phyloP scores from a whole-genome alignment of 345 rosid genomes.

The Populus alba region DNA sequence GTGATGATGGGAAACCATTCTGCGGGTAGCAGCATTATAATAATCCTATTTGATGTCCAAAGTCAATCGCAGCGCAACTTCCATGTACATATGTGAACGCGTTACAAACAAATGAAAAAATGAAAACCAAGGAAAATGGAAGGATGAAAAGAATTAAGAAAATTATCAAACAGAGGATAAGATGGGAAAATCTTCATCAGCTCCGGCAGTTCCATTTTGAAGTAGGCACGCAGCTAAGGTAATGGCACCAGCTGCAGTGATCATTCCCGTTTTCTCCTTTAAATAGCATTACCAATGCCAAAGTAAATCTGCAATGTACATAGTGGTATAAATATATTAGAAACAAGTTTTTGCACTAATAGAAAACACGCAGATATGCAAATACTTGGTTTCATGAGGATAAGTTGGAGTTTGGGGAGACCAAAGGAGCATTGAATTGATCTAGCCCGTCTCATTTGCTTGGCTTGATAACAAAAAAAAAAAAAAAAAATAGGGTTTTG shows the following conservation, averaged over 20 bases:
- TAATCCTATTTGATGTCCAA: not conserved
- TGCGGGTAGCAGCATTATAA: not conserved
- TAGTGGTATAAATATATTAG: not conserved
- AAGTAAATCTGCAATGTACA: conserved; percentile 45
- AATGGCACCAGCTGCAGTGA: conserved; percentile 98
- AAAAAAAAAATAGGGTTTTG: not conserved
- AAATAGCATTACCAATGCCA: conserved; percentile 77
- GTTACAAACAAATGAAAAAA: conserved; percentile 25
- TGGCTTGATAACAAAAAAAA: not conserved
- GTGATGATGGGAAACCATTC: too few species aligned
- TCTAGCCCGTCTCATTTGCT: not conserved
- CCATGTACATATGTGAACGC: conserved; percentile 15
- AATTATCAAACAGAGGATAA: not conserved
- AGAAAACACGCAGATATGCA: not conserved
- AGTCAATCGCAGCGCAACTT: not conserved
- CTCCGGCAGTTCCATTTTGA: conserved; percentile 71
- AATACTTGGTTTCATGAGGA: not conserved
- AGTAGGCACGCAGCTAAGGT: conserved; percentile 84
- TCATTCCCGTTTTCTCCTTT: conserved; percentile 78
- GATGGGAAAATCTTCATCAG: conserved; percentile 2
- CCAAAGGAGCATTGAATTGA: not conserved
- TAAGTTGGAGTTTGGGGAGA: not conserved
- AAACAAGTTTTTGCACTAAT: not conserved
- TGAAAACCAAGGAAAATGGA: conserved; percentile 3
- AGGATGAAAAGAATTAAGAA: not conserved